These are phyloP conservation scores for Pecoramyces ruminantium DNA, from an alignment of 192 early-diverging fungal species.

Conservation along the genomic window DNA sequence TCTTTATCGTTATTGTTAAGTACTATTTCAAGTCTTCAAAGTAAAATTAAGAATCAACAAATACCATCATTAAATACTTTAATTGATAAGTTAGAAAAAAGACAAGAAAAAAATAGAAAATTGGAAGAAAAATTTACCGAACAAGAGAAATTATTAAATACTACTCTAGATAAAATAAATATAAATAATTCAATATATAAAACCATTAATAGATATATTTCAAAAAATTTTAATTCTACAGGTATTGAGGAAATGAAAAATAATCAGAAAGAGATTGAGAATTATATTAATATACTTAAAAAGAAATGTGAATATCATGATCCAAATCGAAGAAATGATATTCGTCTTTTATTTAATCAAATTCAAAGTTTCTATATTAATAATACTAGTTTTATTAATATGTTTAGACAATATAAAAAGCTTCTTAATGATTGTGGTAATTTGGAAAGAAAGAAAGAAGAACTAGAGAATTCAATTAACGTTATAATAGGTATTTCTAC, in stretches of 20 bases:
- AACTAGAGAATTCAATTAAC: background rate
- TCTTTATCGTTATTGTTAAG: background rate
- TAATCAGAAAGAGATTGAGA: background rate
- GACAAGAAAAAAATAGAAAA: background rate
- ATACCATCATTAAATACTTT: too few relatives aligned
- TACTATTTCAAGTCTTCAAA: background rate
- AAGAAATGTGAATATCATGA: background rate
- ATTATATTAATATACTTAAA: background rate
- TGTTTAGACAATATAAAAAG: background rate
- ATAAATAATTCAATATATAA: background rate
- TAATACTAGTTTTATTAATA: background rate
- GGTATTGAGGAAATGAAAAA: background rate
- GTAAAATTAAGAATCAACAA: too few relatives aligned
- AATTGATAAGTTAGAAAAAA: background rate
- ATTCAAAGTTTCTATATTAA: background rate
- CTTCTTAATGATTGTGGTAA: background rate
- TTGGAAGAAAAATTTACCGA: background rate
- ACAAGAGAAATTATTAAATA: background rate
- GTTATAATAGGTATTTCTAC: background rate
- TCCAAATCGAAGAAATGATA: background rate
- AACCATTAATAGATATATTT: background rate
- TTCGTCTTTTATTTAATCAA: background rate
- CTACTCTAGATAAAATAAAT: background rate
- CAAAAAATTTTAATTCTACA: background rate
- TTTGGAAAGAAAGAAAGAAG: background rate